Base-by-base conservation (phyloP, 345 rosid genomes). In the Salix caprea region DNA sequence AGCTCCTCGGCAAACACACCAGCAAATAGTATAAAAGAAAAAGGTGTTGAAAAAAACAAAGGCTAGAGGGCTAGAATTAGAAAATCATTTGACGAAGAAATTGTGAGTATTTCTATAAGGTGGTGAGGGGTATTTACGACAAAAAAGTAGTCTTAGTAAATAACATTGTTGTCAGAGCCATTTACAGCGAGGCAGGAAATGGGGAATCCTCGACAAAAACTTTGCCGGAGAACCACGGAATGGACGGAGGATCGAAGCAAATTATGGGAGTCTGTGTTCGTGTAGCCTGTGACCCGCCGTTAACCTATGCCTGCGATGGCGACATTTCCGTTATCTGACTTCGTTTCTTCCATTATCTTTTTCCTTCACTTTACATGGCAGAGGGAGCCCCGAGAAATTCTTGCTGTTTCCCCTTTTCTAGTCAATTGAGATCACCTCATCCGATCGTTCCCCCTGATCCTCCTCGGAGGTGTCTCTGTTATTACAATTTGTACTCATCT, bases 201-300 rank as follows among this genome's bases (percentile, higher is more conserved):
- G 4, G 62, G 62, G 62, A 3, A 1, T 56, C 4, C 14, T 56
- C 3, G 62, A 40, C 62, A 54, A 21, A 6, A 7, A 7, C 8
- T 19, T 54, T 0, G 60, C 60, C 21, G 60, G 60, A 56, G 24
- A 9, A 0, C 62, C 6, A 62, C 34, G 2, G 10, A 37, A 18
- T 9, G 48, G 44, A 3, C 6, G 9, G 3, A 36, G 48, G 46
- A 16, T 2, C 21, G n/a, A 12, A 15, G 15, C 30, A 48, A 56
- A 34, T 71, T 28, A 68, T 58, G 23, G 65, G 46, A 52, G 28
- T 5, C 37, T 36, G 37, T 28, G 50, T 60, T n/a, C n/a, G 30
- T 24, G 70, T 67, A 73, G 83, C 15, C 64, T 69, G 74, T 69
- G 80, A 77, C 65, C 11, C 77, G 80, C 84, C 84, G 84, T 8